Evolutionary conservation across 2,329 filamentous ascomycete species (phyloP).

Genomic region (Capronia coronata): DNA sequence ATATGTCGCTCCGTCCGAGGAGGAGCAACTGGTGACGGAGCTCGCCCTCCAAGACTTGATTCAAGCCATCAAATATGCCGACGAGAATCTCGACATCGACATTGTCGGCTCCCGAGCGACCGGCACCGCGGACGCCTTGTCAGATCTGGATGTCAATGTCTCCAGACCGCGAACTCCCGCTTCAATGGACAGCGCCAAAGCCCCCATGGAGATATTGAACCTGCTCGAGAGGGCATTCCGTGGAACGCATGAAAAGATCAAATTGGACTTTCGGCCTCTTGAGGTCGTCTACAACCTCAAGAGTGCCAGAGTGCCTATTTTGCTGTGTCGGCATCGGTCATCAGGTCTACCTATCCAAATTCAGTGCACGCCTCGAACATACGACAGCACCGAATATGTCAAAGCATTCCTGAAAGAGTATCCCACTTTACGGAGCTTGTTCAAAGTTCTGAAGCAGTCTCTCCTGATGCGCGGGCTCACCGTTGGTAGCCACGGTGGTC

Average conservation of each 20-base stretch:
- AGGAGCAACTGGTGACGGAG: conserved; percentile 36
- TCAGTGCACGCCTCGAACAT: conserved; percentile 41
- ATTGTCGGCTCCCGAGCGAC: conserved; percentile 51
- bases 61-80: conserved; percentile 29
- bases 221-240: conserved; percentile 11
- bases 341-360: conserved; percentile 50
- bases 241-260: conserved; percentile 2
- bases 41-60: conserved; percentile 30
- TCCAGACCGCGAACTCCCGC: conserved; percentile 5
- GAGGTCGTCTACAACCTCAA: conserved; percentile 13
- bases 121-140: conserved; percentile 47
- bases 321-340: conserved; percentile 38
- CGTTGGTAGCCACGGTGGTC: conserved; percentile 43
- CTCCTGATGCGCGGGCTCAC: conserved; percentile 47
- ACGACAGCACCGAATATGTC: conserved; percentile 40
- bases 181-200: conserved; percentile 6
- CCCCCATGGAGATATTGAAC: conserved; percentile 9
- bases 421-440: conserved; percentile 46
- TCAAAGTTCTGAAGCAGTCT: conserved; percentile 44
- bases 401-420: conserved; percentile 45
- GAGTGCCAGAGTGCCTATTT: conserved; percentile 31
- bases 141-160: conserved; percentile 49
- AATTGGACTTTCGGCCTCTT: conserved; percentile 6
- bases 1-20: conserved; percentile 40
- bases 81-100: conserved; percentile 33